Base-by-base conservation (phyloP, 164 flowering plant genomes). In the Tinospora cordifolia region DNA sequence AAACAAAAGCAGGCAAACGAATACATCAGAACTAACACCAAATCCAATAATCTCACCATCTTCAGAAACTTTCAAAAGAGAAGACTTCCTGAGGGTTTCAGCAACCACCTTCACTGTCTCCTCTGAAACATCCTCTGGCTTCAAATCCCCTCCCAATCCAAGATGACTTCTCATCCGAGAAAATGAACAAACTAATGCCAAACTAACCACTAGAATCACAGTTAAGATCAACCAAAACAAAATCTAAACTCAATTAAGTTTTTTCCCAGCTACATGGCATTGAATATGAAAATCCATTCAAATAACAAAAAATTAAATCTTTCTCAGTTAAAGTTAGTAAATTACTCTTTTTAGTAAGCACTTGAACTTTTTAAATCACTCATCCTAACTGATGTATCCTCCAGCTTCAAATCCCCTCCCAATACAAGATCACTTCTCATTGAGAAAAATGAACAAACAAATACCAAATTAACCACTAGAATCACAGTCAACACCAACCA, bases 171-270 rank as follows among this genome's bases (percentile, higher is more conserved):
- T 87, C 98, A 94, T 94, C 77, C 92, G 84, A 41, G 90, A 68
- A 70, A 94, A 94, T 13, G 97, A 87, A 63, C 93, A 91, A 51
- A 94, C 87, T 84, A 94, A 79, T 3, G 90, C 91, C 91, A 94
- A 84, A 75, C 91, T 86, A 4, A 94, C 86, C 91, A 92, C 98
- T 94, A 65, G 19, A 64, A 39, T 22, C 75, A 70, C 44, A 72
- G 86, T 83, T 65, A 89, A 84, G 86, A 63, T 24, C 67, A 69
- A 66, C 54, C 62, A 69, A 63, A 76, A 0, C 57, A 5, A 17
- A 11, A 26, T 59, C 40, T 38, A 22, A 3, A 58, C 62, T 58
- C 8, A 30, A 30, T 4, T 30, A 30, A 30, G 36, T 4, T 4
- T 1, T 30, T 30, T 30, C 4, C 4, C 36, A 30, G 4, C 36